Conservation (phyloP, 352 stramenopile genomes). For the Phytophthora foliorum region DNA sequence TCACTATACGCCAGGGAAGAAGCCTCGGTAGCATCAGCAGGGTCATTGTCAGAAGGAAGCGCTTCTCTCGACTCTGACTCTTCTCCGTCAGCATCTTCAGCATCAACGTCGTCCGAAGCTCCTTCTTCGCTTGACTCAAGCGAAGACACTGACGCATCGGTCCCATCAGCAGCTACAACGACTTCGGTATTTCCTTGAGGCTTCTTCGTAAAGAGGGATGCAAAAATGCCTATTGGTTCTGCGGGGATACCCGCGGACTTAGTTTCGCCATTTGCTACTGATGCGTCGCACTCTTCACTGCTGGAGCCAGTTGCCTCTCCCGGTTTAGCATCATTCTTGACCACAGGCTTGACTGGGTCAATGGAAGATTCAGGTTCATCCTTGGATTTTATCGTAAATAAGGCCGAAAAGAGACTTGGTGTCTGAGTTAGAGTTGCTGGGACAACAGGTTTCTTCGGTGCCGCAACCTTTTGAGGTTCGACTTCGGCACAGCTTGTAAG, state of each 20-base stretch:
- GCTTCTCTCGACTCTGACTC: constrained; percentile 31
- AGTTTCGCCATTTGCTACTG: not conserved
- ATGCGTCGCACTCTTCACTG: constrained; percentile 8
- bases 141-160: constrained; percentile 22
- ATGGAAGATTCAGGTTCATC: constrained; percentile 1
- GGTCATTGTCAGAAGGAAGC: constrained; percentile 20
- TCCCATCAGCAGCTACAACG: constrained; percentile 14
- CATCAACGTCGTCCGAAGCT: constrained; percentile 20
- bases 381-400: constrained; percentile 32
- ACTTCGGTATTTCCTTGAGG: constrained; percentile 15
- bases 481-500: not conserved
- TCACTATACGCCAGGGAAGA: constrained; percentile 28
- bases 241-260: not conserved
- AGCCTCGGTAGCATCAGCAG: constrained; percentile 7
- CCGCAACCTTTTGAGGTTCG: not conserved
- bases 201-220: constrained; percentile 40
- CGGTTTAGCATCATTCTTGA: constrained; percentile 2
- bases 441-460: constrained; percentile 1
- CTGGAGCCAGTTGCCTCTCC: constrained; percentile 11
- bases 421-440: constrained; percentile 14
- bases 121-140: constrained; percentile 30
- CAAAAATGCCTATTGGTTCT: constrained; percentile 34
- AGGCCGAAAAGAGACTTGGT: constrained; percentile 24
- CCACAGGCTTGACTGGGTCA: not conserved
- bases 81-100: constrained; percentile 37